A percentile compares a stretch with the other conserved stretches of the same genome.
Conservation (phyloP, 208 protist genomes). For the Leishmania aethiopica region DNA sequence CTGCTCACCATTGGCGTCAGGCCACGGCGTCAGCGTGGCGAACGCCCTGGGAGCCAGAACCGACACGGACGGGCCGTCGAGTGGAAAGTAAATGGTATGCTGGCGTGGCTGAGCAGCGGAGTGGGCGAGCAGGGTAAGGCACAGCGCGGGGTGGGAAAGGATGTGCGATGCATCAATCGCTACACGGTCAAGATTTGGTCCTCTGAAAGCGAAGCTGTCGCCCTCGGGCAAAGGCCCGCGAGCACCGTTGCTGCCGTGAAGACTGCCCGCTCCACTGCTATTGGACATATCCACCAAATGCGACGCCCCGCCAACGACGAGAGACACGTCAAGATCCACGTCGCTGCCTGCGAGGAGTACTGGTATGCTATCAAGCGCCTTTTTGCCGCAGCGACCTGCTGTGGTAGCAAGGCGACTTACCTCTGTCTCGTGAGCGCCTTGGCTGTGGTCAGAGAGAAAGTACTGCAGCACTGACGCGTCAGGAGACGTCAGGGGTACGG, state of each 20-base stretch:
- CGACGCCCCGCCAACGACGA: constrained; percentile 33
- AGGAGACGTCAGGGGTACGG: constrained; percentile 8
- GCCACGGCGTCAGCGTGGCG: constrained; percentile 65
- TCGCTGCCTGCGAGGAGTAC: constrained; percentile 4
- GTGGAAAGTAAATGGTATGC: constrained; percentile 46
- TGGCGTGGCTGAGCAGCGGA: constrained; percentile 11
- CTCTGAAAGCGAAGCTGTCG: background rate
- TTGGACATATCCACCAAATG: constrained; percentile 17
- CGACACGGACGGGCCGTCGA: constrained; percentile 38
- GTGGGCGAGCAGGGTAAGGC: constrained; percentile 19
- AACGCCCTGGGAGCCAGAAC: constrained; percentile 44
- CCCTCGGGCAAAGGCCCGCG: background rate
- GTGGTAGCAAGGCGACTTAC: background rate
- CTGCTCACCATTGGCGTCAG: constrained; percentile 15
- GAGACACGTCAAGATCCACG: constrained; percentile 23
- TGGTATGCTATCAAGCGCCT: background rate
- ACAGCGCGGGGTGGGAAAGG: constrained; percentile 33
- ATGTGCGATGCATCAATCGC: constrained; percentile 9
- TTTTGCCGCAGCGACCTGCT: background rate
- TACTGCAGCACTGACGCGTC: constrained; percentile 18
- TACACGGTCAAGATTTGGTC: constrained; percentile 17
- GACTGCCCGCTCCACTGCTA: background rate
- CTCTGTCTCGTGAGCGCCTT: background rate
- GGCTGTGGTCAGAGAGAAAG: constrained; percentile 26
- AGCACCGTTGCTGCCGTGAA: background rate